phyloP scores from a whole-genome alignment of 352 stramenopile species.

The Phytopythium cucurbitacearum region DNA sequence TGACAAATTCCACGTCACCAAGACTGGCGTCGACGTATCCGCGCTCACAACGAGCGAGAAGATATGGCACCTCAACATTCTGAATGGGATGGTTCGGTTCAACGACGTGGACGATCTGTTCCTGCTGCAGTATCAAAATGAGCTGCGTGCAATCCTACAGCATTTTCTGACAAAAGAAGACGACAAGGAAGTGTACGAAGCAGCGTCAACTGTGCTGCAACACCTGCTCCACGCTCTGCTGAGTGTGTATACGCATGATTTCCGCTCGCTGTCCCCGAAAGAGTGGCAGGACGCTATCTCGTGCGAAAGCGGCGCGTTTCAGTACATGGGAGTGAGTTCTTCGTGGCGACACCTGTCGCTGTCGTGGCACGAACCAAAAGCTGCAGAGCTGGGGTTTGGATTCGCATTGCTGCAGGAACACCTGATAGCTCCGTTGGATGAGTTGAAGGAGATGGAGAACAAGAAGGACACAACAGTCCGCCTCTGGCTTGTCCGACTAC shows the following conservation, averaged over 20 bases:
- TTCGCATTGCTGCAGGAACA: conserved; percentile 45
- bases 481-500: conserved; percentile 39
- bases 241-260: conserved; percentile 57
- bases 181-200: conserved; percentile 57
- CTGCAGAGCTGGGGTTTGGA: conserved; percentile 47
- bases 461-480: conserved; percentile 32
- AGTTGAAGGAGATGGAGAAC: conserved; percentile 19
- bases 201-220: conserved; percentile 32
- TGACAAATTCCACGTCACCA: conserved; percentile 40
- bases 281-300: conserved; percentile 44
- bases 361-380: conserved; percentile 60
- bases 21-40: conserved; percentile 20
- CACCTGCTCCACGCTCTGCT: conserved; percentile 42
- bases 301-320: conserved; percentile 38
- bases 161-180: conserved; percentile 42
- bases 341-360: conserved; percentile 48
- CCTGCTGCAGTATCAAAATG: conserved; percentile 31
- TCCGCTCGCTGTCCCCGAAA: conserved; percentile 43
- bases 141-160: conserved; percentile 35
- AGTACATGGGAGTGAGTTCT: conserved; percentile 49
- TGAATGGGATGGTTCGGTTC: conserved; percentile 50
- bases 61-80: conserved; percentile 53
- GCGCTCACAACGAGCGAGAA: conserved; percentile 60
- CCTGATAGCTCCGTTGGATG: conserved; percentile 26
- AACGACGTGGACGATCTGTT: conserved; percentile 20